Percentiles rank a stretch among this genome's conserved stretches.
phyloP scores from a whole-genome alignment of 371 early-diverging fungal species.

The Globomyces sp. region DNA sequence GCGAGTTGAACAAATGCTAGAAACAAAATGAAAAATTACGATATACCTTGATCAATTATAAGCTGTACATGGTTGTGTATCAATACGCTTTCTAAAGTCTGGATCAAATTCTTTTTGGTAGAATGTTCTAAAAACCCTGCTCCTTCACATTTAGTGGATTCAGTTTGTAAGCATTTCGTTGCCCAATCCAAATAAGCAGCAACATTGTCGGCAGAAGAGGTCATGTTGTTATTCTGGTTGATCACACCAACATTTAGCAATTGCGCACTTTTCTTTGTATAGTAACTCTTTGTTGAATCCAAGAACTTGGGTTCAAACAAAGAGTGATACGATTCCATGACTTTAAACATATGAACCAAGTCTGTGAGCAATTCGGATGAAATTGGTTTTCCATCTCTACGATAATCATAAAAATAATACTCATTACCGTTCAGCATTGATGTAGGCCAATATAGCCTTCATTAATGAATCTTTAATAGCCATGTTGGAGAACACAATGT shows the following conservation, averaged over 20 bases:
- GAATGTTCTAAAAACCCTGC: constrained; percentile 48
- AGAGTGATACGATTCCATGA: constrained; percentile 65
- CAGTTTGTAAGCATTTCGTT: constrained; percentile 25
- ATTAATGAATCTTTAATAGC: constrained; percentile 50
- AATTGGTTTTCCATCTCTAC: constrained; percentile 55
- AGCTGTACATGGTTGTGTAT: not conserved
- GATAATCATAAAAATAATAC: not conserved
- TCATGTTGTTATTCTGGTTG: constrained; percentile 50
- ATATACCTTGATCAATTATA: not conserved
- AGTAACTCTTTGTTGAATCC: constrained; percentile 63
- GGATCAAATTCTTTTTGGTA: not conserved
- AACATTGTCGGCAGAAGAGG: not conserved
- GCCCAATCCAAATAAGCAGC: not conserved
- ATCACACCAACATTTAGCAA: constrained; percentile 58
- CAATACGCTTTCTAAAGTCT: not conserved
- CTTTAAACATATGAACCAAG: constrained; percentile 69
- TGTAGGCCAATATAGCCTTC: constrained; percentile 52
- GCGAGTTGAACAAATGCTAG: constrained; percentile 69
- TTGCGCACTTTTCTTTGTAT: constrained; percentile 61
- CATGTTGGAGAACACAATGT: constrained; percentile 49
- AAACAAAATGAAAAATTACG: not conserved
- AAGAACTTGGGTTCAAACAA: constrained; percentile 70
- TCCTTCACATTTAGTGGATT: constrained; percentile 63
- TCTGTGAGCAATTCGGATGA: constrained; percentile 60
- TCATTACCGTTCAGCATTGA: constrained; percentile 57